Conservation (phyloP, 495 filamentous ascomycete species). For the Hypoxylon rickii region DNA sequence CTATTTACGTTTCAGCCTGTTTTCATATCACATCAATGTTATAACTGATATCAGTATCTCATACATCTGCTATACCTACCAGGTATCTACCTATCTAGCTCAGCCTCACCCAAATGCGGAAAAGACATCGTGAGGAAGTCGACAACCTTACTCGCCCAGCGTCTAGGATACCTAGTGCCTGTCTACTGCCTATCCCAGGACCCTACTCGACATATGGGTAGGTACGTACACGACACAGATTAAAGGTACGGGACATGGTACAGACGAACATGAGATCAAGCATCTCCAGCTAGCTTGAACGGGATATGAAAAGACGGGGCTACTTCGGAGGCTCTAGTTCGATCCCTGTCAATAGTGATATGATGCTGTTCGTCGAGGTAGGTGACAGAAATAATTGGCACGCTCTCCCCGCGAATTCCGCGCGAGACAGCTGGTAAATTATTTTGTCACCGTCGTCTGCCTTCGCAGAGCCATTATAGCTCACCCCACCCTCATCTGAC, state of each 20-base stretch:
- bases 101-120: constrained; percentile 9
- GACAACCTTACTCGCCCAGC: no score
- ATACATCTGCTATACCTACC: neutral
- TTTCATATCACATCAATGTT: no score
- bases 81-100: no score
- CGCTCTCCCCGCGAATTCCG: constrained; percentile 19
- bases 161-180: no score
- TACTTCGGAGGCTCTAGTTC: constrained; percentile 36
- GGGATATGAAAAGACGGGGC: constrained; percentile 26
- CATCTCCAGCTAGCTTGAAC: constrained; percentile 19
- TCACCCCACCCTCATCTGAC: constrained; percentile 33
- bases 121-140: constrained; percentile 8
- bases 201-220: no score
- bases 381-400: constrained; percentile 23
- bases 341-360: constrained; percentile 28
- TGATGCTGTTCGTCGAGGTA: constrained; percentile 14
- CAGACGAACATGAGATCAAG: constrained; percentile 13
- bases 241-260: neutral
- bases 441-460: constrained; percentile 10
- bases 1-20: no score
- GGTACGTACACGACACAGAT: neutral
- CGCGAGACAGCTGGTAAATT: constrained; percentile 21
- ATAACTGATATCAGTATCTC: neutral
- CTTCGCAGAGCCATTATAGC: constrained; percentile 24
- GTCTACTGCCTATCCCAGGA: no score